A percentile compares a stretch with the other conserved stretches of the same genome.
These are phyloP conservation scores for Schizophyllum commune DNA, from an alignment of 1,284 basidiomycete species.

Conservation along the genomic window DNA sequence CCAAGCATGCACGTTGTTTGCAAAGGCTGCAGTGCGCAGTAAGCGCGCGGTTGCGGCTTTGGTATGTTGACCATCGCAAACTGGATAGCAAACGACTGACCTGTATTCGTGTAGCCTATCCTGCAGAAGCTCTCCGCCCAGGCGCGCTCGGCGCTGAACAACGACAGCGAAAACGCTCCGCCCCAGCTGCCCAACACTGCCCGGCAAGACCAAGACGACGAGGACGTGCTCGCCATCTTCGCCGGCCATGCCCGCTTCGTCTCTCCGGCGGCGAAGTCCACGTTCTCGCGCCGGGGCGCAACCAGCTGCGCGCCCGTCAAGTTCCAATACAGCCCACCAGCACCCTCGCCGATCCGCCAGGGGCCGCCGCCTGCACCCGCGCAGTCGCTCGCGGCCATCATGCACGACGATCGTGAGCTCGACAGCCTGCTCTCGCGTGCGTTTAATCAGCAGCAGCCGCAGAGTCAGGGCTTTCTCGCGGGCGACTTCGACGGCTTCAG, in stretches of 20 bases:
- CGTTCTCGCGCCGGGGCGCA: not conserved
- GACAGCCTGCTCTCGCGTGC: not conserved
- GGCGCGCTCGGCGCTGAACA: conserved; percentile 36
- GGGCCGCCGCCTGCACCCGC: conserved; percentile 8
- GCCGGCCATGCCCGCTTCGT: conserved; percentile 54
- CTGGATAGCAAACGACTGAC: not conserved
- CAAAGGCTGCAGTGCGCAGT: conserved; percentile 44
- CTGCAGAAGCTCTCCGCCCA: conserved; percentile 48
- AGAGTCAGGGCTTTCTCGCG: not conserved
- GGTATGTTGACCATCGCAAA: conserved; percentile 28
- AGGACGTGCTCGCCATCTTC: conserved; percentile 56
- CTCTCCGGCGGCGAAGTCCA: conserved; percentile 14
- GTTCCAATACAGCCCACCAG: conserved; percentile 17
- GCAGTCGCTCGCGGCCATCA: not conserved
- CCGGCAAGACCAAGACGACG: conserved; percentile 24
- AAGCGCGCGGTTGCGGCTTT: conserved; percentile 52
- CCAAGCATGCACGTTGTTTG: conserved; percentile 50
- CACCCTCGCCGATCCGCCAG: conserved; percentile 3
- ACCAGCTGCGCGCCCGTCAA: conserved; percentile 2
- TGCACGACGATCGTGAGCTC: not conserved
- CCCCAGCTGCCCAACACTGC: conserved; percentile 27
- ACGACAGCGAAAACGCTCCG: conserved; percentile 6
- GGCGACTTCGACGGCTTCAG: not conserved
- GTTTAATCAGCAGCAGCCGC: not conserved
- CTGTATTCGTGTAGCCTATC: conserved; percentile 33